Percentiles rank a stretch among this genome's conserved stretches.
These are phyloP conservation scores for Dryas octopetala DNA, from an alignment of 306 rosid genomes.

Conservation along the genomic window DNA sequence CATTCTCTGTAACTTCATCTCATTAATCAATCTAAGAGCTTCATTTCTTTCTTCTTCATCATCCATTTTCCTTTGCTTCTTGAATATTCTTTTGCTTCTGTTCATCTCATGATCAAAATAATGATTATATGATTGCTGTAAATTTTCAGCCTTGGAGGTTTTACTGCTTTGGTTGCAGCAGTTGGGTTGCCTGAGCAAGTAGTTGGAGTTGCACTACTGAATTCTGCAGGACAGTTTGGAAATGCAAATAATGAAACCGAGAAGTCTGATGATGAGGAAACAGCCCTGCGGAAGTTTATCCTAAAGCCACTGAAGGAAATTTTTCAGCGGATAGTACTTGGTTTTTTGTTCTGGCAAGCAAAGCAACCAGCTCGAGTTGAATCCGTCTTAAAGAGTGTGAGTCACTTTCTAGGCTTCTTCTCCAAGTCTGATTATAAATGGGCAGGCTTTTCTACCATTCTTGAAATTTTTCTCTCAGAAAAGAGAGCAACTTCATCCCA, in stretches of 20 bases:
- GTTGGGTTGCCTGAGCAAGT: conserved; percentile 66
- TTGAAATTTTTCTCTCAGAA: background rate
- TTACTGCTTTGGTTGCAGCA: conserved; percentile 87
- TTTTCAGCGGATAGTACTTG: conserved; percentile 81
- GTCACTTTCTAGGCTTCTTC: conserved; percentile 30
- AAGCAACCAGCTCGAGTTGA: conserved; percentile 79
- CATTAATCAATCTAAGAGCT: too few relatives aligned
- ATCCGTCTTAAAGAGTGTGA: conserved; percentile 81
- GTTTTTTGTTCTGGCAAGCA: conserved; percentile 90
- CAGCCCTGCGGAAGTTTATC: conserved; percentile 52
- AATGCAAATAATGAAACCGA: conserved; percentile 41
- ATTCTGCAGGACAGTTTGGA: conserved; percentile 92
- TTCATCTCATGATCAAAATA: background rate
- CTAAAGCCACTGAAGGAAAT: conserved; percentile 75
- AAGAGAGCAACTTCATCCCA: background rate
- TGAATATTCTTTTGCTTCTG: too few relatives aligned
- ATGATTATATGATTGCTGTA: conserved; percentile 21
- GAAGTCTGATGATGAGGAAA: conserved; percentile 71
- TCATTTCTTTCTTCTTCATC: too few relatives aligned
- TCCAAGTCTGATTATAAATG: background rate
- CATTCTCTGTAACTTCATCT: too few relatives aligned
- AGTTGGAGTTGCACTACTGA: conserved; percentile 72
- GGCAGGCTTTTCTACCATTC: background rate
- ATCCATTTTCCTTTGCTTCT: too few relatives aligned
- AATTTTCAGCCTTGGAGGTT: conserved; percentile 92